Percentiles rank a stretch among this genome's conserved stretches.
Conservation (phyloP, 352 stramenopile genomes). For the Globisporangium nunn region DNA sequence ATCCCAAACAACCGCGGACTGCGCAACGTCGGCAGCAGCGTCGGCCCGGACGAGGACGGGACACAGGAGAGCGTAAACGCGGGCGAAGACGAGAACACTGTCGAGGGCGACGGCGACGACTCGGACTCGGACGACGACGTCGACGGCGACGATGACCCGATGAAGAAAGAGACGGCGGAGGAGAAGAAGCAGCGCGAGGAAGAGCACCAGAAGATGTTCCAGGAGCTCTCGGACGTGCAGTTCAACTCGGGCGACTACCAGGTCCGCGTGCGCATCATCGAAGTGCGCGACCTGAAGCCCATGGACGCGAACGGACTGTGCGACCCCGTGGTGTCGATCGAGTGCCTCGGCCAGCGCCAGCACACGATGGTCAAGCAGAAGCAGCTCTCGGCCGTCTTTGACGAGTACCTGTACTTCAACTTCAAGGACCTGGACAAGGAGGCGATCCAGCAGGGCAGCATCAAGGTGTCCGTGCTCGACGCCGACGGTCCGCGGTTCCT, state of each 20-base stretch:
- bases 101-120: slow-evolving; percentile 24
- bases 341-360: slow-evolving; percentile 75
- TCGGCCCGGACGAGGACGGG: slow-evolving; percentile 10
- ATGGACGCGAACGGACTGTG: slow-evolving; percentile 82
- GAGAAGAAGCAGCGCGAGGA: slow-evolving; percentile 60
- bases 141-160: slow-evolving; percentile 26
- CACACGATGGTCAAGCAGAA: slow-evolving; percentile 81
- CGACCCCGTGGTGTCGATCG: slow-evolving; percentile 84
- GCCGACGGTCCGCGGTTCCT: slow-evolving; percentile 38
- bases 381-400: slow-evolving; percentile 83
- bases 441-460: slow-evolving; percentile 55
- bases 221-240: slow-evolving; percentile 63
- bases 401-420: slow-evolving; percentile 89
- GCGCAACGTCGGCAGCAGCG: slow-evolving; percentile 16
- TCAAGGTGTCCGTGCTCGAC: slow-evolving; percentile 83
- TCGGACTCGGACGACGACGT: slow-evolving; percentile 15
- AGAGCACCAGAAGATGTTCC: slow-evolving; percentile 69
- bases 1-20: slow-evolving; percentile 36
- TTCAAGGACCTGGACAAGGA: slow-evolving; percentile 77
- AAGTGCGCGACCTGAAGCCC: slow-evolving; percentile 86
- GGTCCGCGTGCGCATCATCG: slow-evolving; percentile 82
- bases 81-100: slow-evolving; percentile 15
- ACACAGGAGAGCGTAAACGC: slow-evolving; percentile 8
- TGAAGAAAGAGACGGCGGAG: slow-evolving; percentile 34
- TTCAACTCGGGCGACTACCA: slow-evolving; percentile 84